Evolutionary conservation across 73 alveolate species (phyloP).

Genomic region (Effrenium voratum): DNA sequence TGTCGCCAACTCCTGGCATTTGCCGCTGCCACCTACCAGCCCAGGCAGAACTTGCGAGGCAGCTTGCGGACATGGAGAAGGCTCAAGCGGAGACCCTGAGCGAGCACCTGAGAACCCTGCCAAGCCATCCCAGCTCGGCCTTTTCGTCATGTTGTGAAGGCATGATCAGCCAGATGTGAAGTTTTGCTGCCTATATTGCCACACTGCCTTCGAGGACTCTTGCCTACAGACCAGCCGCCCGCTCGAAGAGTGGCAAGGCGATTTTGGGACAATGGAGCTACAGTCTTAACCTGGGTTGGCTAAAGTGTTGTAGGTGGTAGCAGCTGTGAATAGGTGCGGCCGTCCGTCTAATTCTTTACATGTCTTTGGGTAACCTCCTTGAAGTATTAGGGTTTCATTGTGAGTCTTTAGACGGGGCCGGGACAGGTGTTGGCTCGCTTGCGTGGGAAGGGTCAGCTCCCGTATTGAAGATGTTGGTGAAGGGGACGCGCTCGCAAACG

Average conservation of each 20-base stretch:
- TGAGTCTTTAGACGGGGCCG: too few relatives aligned
- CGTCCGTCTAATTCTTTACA: too few relatives aligned
- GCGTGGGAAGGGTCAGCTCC: too few relatives aligned
- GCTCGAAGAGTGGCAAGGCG: background rate
- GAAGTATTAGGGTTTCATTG: too few relatives aligned
- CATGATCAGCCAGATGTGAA: background rate
- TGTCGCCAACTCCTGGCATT: too few relatives aligned
- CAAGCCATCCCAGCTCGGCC: background rate
- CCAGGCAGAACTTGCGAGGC: conserved; percentile 38
- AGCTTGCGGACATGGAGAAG: conserved; percentile 60
- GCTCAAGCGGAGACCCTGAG: conserved; percentile 28
- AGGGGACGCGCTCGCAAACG: too few relatives aligned
- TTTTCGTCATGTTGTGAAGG: background rate
- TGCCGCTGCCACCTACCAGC: background rate
- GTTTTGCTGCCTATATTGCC: too few relatives aligned
- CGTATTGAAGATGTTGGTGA: too few relatives aligned
- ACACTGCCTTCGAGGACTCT: background rate
- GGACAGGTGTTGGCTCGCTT: too few relatives aligned
- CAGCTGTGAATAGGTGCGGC: background rate
- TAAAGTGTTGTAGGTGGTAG: background rate
- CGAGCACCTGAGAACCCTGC: background rate
- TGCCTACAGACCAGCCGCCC: background rate
- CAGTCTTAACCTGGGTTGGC: background rate
- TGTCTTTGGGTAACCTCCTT: too few relatives aligned
- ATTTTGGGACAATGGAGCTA: background rate